Conservation (phyloP, 2,329 filamentous ascomycete genomes). For the Parascedosporium putredinis region DNA sequence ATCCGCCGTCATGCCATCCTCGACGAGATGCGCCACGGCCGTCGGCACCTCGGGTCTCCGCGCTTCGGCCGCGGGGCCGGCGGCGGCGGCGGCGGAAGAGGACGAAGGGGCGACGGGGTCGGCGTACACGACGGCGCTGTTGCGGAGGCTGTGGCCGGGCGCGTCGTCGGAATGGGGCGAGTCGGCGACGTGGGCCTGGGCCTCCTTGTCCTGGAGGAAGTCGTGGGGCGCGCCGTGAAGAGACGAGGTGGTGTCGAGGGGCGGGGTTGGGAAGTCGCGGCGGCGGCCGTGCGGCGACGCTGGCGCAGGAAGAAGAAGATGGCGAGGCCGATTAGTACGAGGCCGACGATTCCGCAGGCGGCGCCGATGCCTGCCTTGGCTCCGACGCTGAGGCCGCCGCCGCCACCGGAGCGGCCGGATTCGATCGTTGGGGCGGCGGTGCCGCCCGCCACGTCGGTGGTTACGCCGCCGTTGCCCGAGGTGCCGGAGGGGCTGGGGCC, state of each 20-base stretch:
- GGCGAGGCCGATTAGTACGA: conserved; percentile 16
- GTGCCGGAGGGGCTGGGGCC: too few relatives aligned
- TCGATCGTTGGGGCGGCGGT: too few relatives aligned
- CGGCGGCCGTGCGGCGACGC: conserved; percentile 12
- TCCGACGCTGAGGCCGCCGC: conserved; percentile 26
- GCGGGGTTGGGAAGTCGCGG: conserved; percentile 16
- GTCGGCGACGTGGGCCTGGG: conserved; percentile 23
- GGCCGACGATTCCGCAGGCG: conserved; percentile 25
- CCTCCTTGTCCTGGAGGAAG: conserved; percentile 37
- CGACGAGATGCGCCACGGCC: conserved; percentile 40
- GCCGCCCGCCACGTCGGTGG: too few relatives aligned
- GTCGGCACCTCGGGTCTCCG: conserved; percentile 11
- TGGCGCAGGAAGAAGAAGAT: conserved; percentile 14
- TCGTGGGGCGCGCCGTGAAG: conserved; percentile 18
- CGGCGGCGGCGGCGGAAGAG: conserved; percentile 9
- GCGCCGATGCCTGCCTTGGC: conserved; percentile 34
- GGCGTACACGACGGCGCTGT: conserved; percentile 11
- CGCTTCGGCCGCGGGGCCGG: conserved; percentile 4
- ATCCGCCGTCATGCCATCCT: conserved; percentile 50
- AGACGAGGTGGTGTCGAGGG: background rate
- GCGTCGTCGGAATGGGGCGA: conserved; percentile 33
- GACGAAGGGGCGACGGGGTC: conserved; percentile 8
- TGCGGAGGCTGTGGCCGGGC: conserved; percentile 24
- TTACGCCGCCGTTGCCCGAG: too few relatives aligned
- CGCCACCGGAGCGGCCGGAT: conserved; percentile 9